A percentile compares a stretch with the other conserved stretches of the same genome.
phyloP scores from a whole-genome alignment of 805 yeast genomes.

The Saccharomycodes ludwigii region DNA sequence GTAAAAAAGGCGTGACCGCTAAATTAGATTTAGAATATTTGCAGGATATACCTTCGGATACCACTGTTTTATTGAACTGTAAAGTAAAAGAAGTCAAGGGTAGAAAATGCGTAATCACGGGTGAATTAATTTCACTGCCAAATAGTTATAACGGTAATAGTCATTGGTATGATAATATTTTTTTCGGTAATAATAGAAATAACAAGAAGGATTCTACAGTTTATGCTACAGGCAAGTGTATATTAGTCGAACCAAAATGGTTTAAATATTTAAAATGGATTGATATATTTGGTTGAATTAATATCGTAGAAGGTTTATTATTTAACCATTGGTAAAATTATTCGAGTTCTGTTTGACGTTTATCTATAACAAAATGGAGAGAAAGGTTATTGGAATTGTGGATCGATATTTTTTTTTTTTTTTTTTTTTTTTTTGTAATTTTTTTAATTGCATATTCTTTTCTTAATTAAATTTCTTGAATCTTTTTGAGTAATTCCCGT shows the following conservation, averaged over 20 bases:
- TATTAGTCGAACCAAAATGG: conserved; percentile 83
- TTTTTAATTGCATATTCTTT: too few relatives aligned
- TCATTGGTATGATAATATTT: conserved; percentile 3
- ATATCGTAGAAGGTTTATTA: too few relatives aligned
- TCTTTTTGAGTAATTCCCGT: too few relatives aligned
- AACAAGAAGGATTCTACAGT: conserved; percentile 17
- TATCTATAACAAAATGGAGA: too few relatives aligned
- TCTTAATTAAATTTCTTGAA: too few relatives aligned
- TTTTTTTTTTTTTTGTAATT: too few relatives aligned
- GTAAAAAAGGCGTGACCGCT: conserved; percentile 83
- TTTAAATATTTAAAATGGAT: conserved; percentile 57
- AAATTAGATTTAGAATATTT: conserved; percentile 49
- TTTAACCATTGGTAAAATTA: too few relatives aligned
- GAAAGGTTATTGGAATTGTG: too few relatives aligned
- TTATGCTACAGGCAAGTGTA: conserved; percentile 53
- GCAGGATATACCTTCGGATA: conserved; percentile 36
- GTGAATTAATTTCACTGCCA: conserved; percentile 45
- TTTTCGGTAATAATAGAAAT: conserved; percentile 3
- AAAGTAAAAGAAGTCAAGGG: conserved; percentile 57
- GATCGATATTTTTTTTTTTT: too few relatives aligned
- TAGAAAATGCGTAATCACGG: conserved; percentile 70
- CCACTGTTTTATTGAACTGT: conserved; percentile 56
- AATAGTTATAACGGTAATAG: conserved; percentile 4
- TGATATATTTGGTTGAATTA: conserved; percentile 22
- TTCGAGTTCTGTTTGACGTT: too few relatives aligned